These are phyloP conservation scores for Martiniozyma asiatica DNA, from an alignment of 1,139 yeast species.

Conservation along the genomic window DNA sequence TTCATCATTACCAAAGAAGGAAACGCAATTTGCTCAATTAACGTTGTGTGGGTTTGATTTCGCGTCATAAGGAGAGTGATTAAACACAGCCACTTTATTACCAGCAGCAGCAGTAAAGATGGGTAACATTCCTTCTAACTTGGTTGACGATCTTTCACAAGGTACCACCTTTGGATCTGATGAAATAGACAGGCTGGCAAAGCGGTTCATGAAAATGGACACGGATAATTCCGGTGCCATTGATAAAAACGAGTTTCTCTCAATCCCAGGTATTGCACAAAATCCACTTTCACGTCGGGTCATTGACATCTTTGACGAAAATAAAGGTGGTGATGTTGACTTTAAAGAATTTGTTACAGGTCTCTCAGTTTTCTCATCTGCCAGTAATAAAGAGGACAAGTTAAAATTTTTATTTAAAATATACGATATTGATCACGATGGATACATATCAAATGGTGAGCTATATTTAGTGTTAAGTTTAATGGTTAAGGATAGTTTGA, in stretches of 20 bases:
- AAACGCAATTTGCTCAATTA: no score
- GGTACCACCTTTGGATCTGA: conserved; percentile 51
- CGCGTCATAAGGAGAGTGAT: no score
- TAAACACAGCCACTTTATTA: no score
- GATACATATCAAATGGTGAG: conserved; percentile 91
- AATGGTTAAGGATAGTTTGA: conserved; percentile 92
- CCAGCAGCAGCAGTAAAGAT: no score
- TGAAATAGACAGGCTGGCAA: conserved; percentile 83
- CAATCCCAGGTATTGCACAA: conserved; percentile 84
- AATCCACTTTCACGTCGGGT: conserved; percentile 85
- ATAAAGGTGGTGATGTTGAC: conserved; percentile 88
- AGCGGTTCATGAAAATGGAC: conserved; percentile 90
- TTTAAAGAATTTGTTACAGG: conserved; percentile 92
- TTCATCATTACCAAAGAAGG: no score
- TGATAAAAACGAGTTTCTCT: conserved; percentile 78
- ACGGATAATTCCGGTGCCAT: conserved; percentile 88
- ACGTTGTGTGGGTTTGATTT: no score
- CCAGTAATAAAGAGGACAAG: conserved; percentile 75
- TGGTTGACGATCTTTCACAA: conserved; percentile 23
- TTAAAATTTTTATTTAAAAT: conserved; percentile 83
- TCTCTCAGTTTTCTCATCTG: conserved; percentile 82
- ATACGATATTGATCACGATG: conserved; percentile 93
- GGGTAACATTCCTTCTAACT: conserved; percentile 24
- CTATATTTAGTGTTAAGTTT: conserved; percentile 81
- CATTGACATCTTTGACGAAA: conserved; percentile 90